A percentile compares a stretch with the other conserved stretches of the same genome.
These are phyloP conservation scores for Leptographium wingfieldii DNA, from an alignment of 2,329 filamentous ascomycete species.

Conservation along the genomic window DNA sequence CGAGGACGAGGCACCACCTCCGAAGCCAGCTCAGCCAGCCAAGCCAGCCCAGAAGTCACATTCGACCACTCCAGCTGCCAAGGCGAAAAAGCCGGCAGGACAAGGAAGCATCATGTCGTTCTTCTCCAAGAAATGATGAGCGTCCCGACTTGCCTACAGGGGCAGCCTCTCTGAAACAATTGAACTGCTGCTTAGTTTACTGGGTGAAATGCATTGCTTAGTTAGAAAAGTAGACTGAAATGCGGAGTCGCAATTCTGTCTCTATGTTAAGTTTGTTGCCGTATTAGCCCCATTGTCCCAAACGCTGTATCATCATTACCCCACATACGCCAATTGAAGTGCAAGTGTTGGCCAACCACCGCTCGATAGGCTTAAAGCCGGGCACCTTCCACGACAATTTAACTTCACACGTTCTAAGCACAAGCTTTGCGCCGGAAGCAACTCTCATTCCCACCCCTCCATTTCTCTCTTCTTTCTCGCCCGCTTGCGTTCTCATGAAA, in stretches of 20 bases:
- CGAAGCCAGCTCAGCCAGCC: slow-evolving; percentile 26
- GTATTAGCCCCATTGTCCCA: too few relatives aligned
- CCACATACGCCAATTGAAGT: background rate
- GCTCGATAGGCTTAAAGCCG: background rate
- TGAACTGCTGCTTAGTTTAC: too few relatives aligned
- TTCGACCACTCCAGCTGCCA: slow-evolving; percentile 31
- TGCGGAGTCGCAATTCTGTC: too few relatives aligned
- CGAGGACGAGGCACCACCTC: slow-evolving; percentile 60
- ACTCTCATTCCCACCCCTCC: background rate
- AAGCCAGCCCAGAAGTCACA: slow-evolving; percentile 24
- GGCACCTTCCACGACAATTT: background rate
- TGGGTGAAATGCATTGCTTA: too few relatives aligned
- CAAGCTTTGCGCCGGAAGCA: background rate
- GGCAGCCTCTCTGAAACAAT: background rate
- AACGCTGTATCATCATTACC: too few relatives aligned
- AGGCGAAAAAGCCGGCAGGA: slow-evolving; percentile 41
- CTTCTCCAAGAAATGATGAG: slow-evolving; percentile 70
- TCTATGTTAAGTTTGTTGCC: too few relatives aligned
- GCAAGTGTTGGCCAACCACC: background rate
- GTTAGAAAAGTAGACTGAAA: too few relatives aligned
- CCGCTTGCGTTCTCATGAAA: background rate
- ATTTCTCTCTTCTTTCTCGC: background rate
- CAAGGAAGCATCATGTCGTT: slow-evolving; percentile 88
- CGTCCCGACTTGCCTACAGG: background rate
- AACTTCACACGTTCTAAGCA: background rate